phyloP scores from a whole-genome alignment of 2,329 filamentous ascomycete species.

The Diaporthe velutina region DNA sequence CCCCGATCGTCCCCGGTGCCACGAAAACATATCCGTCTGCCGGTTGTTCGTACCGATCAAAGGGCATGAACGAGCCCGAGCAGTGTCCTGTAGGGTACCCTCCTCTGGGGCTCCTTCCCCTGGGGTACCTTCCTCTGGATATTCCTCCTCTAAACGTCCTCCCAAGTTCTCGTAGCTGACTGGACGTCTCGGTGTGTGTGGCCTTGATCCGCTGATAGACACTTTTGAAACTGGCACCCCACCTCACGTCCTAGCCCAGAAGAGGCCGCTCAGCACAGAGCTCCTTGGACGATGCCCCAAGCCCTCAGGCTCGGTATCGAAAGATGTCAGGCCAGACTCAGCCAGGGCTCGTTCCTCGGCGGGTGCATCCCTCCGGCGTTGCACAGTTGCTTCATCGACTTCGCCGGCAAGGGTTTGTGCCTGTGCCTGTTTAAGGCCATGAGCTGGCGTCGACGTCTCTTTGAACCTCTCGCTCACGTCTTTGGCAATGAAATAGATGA shows the following conservation, averaged over 20 bases:
- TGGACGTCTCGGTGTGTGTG: not conserved
- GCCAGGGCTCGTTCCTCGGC: constrained; percentile 13
- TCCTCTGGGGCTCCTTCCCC: too few relatives aligned
- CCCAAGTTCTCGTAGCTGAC: not conserved
- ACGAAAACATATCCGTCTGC: not conserved
- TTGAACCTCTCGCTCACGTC: not conserved
- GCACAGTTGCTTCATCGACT: not conserved
- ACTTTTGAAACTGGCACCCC: not conserved
- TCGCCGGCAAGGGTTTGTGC: not conserved
- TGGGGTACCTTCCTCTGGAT: too few relatives aligned
- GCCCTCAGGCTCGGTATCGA: not conserved
- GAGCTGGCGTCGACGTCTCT: not conserved
- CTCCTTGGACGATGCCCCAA: not conserved
- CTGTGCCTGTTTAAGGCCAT: not conserved
- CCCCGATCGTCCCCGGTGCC: too few relatives aligned
- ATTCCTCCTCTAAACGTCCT: too few relatives aligned
- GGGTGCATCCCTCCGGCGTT: constrained; percentile 15
- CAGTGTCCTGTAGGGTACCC: too few relatives aligned
- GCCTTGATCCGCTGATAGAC: constrained; percentile 11
- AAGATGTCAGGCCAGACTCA: not conserved
- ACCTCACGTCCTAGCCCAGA: constrained; percentile 12
- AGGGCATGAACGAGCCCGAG: not conserved
- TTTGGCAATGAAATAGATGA: not conserved
- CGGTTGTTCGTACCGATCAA: not conserved
- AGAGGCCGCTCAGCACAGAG: constrained; percentile 16